phyloP scores from a whole-genome alignment of 2,329 filamentous ascomycete genomes.

The Alternaria infectoria region DNA sequence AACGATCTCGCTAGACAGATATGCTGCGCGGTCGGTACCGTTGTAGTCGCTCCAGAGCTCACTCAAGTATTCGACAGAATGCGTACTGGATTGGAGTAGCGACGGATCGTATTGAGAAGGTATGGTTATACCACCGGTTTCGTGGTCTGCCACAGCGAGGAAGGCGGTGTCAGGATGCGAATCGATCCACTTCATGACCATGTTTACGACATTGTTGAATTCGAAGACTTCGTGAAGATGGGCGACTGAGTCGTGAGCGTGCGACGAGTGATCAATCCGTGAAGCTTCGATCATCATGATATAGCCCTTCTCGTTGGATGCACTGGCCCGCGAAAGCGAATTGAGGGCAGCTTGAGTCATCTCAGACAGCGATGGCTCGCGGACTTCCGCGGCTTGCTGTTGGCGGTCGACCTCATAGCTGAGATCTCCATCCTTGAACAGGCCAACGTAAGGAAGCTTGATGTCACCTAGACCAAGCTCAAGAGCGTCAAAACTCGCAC shows the following conservation, averaged over 20 bases:
- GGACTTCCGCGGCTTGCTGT: slow-evolving; percentile 33
- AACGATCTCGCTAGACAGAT: slow-evolving; percentile 30
- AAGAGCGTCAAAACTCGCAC: slow-evolving; percentile 44
- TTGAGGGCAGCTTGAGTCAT: slow-evolving; percentile 50
- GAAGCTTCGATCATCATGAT: slow-evolving; percentile 48
- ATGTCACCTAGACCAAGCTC: slow-evolving; percentile 29
- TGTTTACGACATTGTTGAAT: slow-evolving; percentile 50
- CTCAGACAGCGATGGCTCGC: slow-evolving; percentile 50
- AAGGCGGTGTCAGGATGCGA: slow-evolving; percentile 48
- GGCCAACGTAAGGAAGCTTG: slow-evolving; percentile 47
- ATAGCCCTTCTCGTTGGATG: slow-evolving; percentile 45
- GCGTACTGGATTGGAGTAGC: slow-evolving; percentile 36
- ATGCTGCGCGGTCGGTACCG: slow-evolving; percentile 40
- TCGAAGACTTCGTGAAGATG: slow-evolving; percentile 49
- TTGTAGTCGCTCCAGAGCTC: slow-evolving; percentile 36
- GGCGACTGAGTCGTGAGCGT: slow-evolving; percentile 33
- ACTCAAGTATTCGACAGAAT: slow-evolving; percentile 42
- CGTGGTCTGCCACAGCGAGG: slow-evolving; percentile 52
- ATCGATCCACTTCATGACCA: slow-evolving; percentile 51
- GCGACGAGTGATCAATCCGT: slow-evolving; percentile 31
- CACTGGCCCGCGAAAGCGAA: slow-evolving; percentile 45
- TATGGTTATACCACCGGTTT: slow-evolving; percentile 50
- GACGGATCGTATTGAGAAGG: slow-evolving; percentile 46
- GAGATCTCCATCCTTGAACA: slow-evolving; percentile 46
- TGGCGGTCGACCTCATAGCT: slow-evolving; percentile 46